Conservation (phyloP, 2,329 filamentous ascomycete genomes). For the Colletotrichum sp. region DNA sequence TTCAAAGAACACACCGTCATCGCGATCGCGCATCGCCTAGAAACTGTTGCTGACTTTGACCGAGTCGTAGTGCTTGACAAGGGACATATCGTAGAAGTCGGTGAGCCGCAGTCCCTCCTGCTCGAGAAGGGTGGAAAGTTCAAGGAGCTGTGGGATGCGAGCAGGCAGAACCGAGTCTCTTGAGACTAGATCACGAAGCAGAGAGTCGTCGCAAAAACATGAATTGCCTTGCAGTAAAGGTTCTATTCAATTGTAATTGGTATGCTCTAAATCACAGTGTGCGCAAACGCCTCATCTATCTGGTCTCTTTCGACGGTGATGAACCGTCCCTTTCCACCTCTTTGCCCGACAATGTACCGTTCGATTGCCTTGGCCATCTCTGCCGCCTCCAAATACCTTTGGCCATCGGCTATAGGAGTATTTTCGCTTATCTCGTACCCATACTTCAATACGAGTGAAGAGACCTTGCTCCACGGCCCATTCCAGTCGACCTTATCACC, state of each 20-base stretch:
- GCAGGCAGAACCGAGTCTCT: background rate
- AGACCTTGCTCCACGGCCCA: constrained; percentile 58
- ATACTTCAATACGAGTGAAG: constrained; percentile 46
- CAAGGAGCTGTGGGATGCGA: constrained; percentile 11
- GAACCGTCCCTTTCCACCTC: constrained; percentile 53
- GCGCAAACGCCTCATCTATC: background rate
- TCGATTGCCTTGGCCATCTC: constrained; percentile 48
- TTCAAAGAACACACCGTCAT: constrained; percentile 56
- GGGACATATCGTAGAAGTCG: constrained; percentile 19
- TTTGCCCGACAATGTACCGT: constrained; percentile 48
- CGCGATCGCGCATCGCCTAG: constrained; percentile 43
- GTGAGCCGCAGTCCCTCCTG: constrained; percentile 2
- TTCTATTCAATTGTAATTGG: background rate
- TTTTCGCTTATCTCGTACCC: constrained; percentile 46
- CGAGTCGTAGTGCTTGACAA: constrained; percentile 19
- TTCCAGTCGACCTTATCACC: constrained; percentile 60
- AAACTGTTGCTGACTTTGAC: constrained; percentile 47
- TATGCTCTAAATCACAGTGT: background rate
- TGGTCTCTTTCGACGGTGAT: constrained; percentile 53
- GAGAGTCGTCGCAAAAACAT: background rate
- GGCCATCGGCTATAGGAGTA: constrained; percentile 34
- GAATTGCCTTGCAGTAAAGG: background rate
- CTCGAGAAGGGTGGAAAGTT: constrained; percentile 1
- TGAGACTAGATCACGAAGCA: background rate
- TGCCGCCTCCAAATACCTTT: constrained; percentile 38